phyloP scores from a whole-genome alignment of 768 basidiomycete genomes.

The Austroboletus festivus region DNA sequence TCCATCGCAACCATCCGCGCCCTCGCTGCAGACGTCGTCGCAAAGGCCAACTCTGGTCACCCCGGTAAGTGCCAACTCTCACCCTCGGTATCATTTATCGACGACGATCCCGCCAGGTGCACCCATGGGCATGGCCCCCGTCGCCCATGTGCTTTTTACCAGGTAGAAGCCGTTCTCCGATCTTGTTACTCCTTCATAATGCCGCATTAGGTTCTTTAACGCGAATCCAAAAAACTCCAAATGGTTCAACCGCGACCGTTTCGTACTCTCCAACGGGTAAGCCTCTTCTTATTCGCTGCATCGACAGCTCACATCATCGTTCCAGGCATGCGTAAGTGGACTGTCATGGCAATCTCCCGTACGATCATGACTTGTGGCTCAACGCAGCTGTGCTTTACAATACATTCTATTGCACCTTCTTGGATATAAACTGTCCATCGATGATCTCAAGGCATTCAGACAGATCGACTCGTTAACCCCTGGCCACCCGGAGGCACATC shows the following conservation, averaged over 20 bases:
- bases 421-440: constrained; percentile 88
- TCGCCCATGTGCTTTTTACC: constrained; percentile 75
- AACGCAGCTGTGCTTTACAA: constrained; percentile 81
- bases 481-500: constrained; percentile 82
- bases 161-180: constrained; percentile 38
- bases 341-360: background rate
- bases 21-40: constrained; percentile 73
- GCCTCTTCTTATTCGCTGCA: background rate
- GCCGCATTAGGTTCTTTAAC: constrained; percentile 67
- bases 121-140: constrained; percentile 92
- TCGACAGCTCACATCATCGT: constrained; percentile 10
- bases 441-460: constrained; percentile 92
- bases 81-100: background rate
- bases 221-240: constrained; percentile 86
- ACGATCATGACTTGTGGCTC: constrained; percentile 4
- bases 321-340: constrained; percentile 67
- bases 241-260: constrained; percentile 97
- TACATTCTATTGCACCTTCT: constrained; percentile 89
- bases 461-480: constrained; percentile 88
- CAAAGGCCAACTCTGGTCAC: constrained; percentile 91
- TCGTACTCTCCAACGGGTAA: constrained; percentile 94
- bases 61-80: constrained; percentile 48
- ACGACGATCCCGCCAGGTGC: constrained; percentile 51
- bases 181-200: background rate
- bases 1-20: constrained; percentile 73